Evolutionary conservation across 192 early-diverging fungal genomes (phyloP), one percentile per base, ranked within the genome.

Genomic region (Lunasporangiospora selenospora): DNA sequence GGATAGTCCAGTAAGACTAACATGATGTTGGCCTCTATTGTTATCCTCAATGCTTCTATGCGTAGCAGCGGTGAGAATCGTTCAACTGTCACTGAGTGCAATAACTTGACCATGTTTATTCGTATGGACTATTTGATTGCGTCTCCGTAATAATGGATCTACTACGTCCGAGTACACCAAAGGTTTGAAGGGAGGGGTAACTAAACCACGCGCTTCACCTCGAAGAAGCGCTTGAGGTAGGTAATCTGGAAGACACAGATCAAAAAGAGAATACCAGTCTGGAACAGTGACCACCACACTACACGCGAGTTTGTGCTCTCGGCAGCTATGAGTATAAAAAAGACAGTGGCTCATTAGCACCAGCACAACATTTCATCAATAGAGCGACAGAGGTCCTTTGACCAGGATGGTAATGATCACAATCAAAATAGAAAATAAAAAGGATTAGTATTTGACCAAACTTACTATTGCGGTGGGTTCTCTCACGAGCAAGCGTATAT

Each of bases 261-360:
- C 23, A 77, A 80, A 34, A 85, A 60, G n/a, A 93, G 65, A 31
- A 88, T 65, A 18, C 63, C 58, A 30, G 83, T 65, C 69, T 93
- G 87, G 40, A 87, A 77, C 24, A 91, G 49, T 43, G 91, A 88
- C 89, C 89, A 92, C 85, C 87, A 91, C 53, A 86, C 80, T 10
- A 94, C 90, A 57, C 92, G 87, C 41, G 87, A 64, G 77, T 92
- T 89, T 19, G 90, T 94, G 67, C 85, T 87, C 51, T 90, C 89
- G 45, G 90, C 88, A 56, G 90, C 89, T 93, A 77, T 38, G 40
- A 26, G 44, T 27, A 30, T 30, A 26, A 8, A 43, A n/a, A 34
- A 33, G n/a, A n/a, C n/a, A n/a, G n/a, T n/a, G n/a, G n/a, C 9
- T 19, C 11, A 3, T 50, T 24, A 19, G 27, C 48, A 4, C 13